phyloP scores from a whole-genome alignment of 2,329 filamentous ascomycete species.

The Talaromyces sp. region DNA sequence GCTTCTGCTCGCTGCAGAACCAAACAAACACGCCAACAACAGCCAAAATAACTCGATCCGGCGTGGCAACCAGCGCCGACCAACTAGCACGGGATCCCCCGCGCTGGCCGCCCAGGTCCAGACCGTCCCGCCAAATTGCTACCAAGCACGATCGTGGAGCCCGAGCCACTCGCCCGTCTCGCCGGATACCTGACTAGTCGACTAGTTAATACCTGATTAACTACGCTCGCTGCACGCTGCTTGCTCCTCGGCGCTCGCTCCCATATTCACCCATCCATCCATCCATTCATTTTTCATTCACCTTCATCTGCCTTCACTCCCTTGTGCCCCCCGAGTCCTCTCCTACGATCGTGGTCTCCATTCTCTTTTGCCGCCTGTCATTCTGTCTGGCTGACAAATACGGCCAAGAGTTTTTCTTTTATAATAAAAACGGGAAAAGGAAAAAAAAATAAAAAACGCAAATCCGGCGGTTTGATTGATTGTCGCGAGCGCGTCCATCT shows the following conservation, averaged over 20 bases:
- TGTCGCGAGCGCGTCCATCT: background rate
- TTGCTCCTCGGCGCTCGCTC: background rate
- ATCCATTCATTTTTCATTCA: background rate
- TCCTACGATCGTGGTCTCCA: background rate
- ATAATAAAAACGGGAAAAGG: background rate
- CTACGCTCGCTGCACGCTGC: background rate
- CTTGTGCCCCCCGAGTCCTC: background rate
- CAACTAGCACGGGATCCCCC: slow-evolving; percentile 13
- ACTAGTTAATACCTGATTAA: background rate
- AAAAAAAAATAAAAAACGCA: background rate
- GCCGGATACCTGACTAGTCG: slow-evolving; percentile 13
- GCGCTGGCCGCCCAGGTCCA: slow-evolving; percentile 13
- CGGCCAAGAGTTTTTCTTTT: background rate
- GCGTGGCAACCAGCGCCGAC: background rate
- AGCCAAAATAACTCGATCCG: background rate
- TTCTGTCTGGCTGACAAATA: background rate
- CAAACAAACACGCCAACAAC: background rate
- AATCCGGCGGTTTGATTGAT: background rate
- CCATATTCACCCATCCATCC: background rate
- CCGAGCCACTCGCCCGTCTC: slow-evolving; percentile 12
- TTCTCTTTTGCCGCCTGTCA: background rate
- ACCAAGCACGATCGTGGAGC: slow-evolving; percentile 15
- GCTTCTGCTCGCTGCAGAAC: background rate
- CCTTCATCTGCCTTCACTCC: background rate
- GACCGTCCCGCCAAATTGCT: slow-evolving; percentile 9